Evolutionary conservation across 2,329 filamentous ascomycete species (phyloP), one percentile per base, ranked within the genome.

Genomic region (Stemphylium lycopersici): DNA sequence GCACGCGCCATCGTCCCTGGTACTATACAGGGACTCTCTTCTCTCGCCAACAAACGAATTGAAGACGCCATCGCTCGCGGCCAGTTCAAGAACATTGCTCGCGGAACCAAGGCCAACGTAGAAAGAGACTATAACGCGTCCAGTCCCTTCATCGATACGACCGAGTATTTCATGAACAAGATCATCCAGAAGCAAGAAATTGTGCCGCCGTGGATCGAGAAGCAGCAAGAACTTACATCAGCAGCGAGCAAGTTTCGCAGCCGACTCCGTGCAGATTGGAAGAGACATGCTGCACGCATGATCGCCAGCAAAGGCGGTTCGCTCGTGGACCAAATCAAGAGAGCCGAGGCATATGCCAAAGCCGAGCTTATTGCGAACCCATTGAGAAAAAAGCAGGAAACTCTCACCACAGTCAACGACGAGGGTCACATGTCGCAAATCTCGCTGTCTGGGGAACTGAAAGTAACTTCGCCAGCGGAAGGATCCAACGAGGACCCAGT

Each of bases 91-190:
- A 88, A 96, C 64, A 89, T 99, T 11, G 87, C 68, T 4, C 64
- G 68, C 86, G 6, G 71, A 24, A 83, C 93, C 2, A 93, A 93
- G 0, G 89, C 89, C 63, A 87, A 86, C 5, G 81, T 93, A n/a
- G 85, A 93, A 72, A 80, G 89, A n/a, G 93, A 98, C 64, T 80
- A 90, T 45, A 87, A 90, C 61, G 90, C 90, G 1, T 89, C 88
- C 64, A 96, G 89, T 63, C 92, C 95, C 0, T 98, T 96, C 68
- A 86, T 98, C 52, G 91, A 98, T 70, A 98, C 93, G 0, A 98
- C 95, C 0, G 93, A 98, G 76, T 97, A 97, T 73, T 90, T 98
- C 66, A 89, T 98, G 89, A 98, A 99, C 77, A 95, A 96, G 77
- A 97, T 98, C 80, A 97, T 99, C 59, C 90, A 97, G 77, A 89